Evolutionary conservation across 2,329 filamentous ascomycete genomes (phyloP).

Genomic region (Botrytis aclada): DNA sequence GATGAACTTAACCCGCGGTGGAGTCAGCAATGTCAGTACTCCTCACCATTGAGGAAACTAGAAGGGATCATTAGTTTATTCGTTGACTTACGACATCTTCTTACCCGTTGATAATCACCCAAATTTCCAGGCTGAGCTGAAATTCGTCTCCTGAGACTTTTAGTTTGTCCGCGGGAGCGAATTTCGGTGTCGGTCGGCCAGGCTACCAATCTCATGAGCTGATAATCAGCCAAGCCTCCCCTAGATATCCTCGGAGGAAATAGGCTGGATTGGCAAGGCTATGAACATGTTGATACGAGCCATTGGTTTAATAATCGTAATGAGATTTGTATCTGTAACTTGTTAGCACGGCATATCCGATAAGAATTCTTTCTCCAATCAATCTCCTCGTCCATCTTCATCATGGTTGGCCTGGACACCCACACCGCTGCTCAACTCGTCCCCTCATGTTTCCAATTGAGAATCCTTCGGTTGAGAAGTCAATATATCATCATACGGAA

Average conservation of each 20-base stretch:
- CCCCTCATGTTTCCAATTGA: not conserved
- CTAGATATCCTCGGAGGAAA: conserved; percentile 1
- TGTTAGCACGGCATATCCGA: not conserved
- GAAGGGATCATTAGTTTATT: conserved; percentile 1
- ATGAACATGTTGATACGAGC: conserved; percentile 11
- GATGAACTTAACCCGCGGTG: not conserved
- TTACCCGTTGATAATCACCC: not conserved
- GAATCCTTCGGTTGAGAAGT: not conserved
- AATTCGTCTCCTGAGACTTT: conserved; percentile 9
- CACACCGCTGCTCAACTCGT: conserved; percentile 17
- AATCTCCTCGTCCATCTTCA: not conserved
- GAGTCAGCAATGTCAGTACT: not conserved
- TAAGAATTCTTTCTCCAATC: not conserved
- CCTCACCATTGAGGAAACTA: not conserved
- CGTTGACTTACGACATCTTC: not conserved
- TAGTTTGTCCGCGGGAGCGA: conserved; percentile 4
- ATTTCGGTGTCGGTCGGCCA: conserved; percentile 11
- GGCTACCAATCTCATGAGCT: conserved; percentile 12
- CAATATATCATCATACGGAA: not conserved
- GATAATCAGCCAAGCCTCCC: conserved; percentile 7
- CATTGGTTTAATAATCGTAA: not conserved
- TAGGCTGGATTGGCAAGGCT: conserved; percentile 8
- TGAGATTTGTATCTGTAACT: not conserved
- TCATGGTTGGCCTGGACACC: conserved; percentile 19
- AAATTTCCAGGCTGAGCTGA: conserved; percentile 16